Evolutionary conservation across 2,329 filamentous ascomycete genomes (phyloP).

Genomic region (Raffaelea deltoideospora): DNA sequence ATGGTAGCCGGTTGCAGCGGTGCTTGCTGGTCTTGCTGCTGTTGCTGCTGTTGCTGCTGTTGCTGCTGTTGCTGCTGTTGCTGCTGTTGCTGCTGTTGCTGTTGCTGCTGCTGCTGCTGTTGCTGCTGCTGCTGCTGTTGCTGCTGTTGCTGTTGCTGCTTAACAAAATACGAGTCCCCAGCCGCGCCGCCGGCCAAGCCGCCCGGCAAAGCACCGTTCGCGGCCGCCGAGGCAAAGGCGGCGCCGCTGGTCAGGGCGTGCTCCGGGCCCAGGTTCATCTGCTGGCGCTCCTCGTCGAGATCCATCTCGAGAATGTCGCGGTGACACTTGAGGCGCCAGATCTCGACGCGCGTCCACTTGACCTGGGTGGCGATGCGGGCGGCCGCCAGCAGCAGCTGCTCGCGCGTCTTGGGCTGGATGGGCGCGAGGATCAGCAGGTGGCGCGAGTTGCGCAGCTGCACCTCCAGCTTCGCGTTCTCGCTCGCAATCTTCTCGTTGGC

Average conservation of each 20-base stretch:
- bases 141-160: neutral
- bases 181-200: slow-evolving; percentile 1
- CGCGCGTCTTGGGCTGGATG: slow-evolving; percentile 78
- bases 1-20: no score
- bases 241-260: slow-evolving; percentile 10
- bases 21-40: no score
- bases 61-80: no score
- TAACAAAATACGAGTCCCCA: neutral
- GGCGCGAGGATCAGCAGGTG: slow-evolving; percentile 82
- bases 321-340: slow-evolving; percentile 84
- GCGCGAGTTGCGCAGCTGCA: slow-evolving; percentile 72
- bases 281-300: slow-evolving; percentile 58
- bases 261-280: slow-evolving; percentile 19
- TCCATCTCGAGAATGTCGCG: slow-evolving; percentile 77
- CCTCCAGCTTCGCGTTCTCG: slow-evolving; percentile 64
- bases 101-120: no score
- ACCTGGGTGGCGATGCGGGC: slow-evolving; percentile 74
- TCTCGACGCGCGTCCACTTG: slow-evolving; percentile 87
- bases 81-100: no score
- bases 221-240: slow-evolving; percentile 3
- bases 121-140: slow-evolving; percentile 10
- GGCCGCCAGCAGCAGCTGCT: slow-evolving; percentile 72
- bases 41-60: no score
- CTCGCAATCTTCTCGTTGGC: slow-evolving; percentile 62
- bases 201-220: no score